Evolutionary conservation across 768 basidiomycete genomes (phyloP).

Genomic region (Tulasnella sp.): DNA sequence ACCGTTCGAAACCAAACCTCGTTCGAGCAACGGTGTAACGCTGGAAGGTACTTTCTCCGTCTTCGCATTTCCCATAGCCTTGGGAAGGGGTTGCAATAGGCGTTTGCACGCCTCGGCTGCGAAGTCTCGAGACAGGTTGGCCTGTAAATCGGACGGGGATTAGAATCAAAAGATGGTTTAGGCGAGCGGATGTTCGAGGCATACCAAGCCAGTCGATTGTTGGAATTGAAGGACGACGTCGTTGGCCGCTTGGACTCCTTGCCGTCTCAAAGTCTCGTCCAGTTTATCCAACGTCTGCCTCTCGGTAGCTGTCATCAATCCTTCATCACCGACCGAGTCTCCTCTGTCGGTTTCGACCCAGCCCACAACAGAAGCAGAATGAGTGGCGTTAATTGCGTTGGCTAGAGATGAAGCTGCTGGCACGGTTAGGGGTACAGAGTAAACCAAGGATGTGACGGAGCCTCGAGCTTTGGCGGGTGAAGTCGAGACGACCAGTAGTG

Average conservation of each 20-base stretch:
- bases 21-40: not conserved
- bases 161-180: not conserved
- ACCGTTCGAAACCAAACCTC: not conserved
- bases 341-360: not conserved
- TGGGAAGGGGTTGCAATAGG: not conserved
- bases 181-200: not conserved
- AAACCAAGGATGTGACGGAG: not conserved
- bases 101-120: not conserved
- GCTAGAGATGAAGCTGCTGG: not conserved
- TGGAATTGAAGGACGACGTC: not conserved
- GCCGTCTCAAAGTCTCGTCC: not conserved
- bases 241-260: not conserved
- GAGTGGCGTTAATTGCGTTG: not conserved
- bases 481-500: not conserved
- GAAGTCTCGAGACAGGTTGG: not conserved
- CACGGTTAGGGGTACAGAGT: not conserved
- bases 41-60: not conserved
- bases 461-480: not conserved
- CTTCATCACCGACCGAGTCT: not conserved
- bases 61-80: not conserved
- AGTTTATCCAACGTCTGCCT: not conserved
- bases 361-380: not conserved
- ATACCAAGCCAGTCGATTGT: not conserved
- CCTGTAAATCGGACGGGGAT: not conserved
- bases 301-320: not conserved